Percentiles rank a stretch among this genome's conserved stretches.
phyloP scores from a whole-genome alignment of 192 early-diverging fungal genomes.

The Lunasporangiospora selenospora region DNA sequence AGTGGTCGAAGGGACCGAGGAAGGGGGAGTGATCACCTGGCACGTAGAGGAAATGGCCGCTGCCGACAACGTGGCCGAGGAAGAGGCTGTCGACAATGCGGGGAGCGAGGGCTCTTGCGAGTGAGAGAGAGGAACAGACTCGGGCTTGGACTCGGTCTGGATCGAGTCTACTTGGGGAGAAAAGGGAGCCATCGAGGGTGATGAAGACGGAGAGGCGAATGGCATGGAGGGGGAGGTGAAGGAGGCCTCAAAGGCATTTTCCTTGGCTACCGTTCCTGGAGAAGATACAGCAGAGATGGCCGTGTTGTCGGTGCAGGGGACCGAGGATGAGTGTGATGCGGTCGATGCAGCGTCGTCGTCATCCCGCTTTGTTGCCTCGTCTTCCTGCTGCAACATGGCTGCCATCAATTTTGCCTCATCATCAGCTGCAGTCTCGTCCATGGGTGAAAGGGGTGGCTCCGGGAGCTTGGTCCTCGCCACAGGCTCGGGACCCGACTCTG shows the following conservation, averaged over 20 bases:
- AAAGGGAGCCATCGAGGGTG: neutral
- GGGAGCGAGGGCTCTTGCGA: neutral
- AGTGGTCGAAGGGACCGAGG: too few relatives aligned
- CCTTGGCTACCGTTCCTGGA: conserved; percentile 31
- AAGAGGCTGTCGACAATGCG: neutral
- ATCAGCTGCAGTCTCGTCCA: neutral
- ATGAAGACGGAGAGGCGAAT: conserved; percentile 4
- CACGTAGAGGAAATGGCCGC: neutral
- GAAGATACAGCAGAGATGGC: conserved; percentile 24
- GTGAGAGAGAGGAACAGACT: neutral
- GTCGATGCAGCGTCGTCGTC: conserved; percentile 31
- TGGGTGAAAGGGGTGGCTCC: too few relatives aligned
- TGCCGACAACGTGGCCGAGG: neutral
- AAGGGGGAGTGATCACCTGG: too few relatives aligned
- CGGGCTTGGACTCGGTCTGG: neutral
- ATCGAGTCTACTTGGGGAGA: neutral
- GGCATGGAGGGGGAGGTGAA: conserved; percentile 33
- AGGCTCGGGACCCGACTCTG: too few relatives aligned
- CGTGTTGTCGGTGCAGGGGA: conserved; percentile 26
- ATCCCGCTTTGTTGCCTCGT: conserved; percentile 3
- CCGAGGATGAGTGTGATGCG: conserved; percentile 13
- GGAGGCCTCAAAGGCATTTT: conserved; percentile 17
- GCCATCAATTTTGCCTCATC: conserved; percentile 26
- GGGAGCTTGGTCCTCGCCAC: too few relatives aligned
- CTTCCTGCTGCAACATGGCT: conserved; percentile 16